These are phyloP conservation scores for Mycosphaerella sp. DNA, from an alignment of 2,329 filamentous ascomycete species.

Conservation along the genomic window DNA sequence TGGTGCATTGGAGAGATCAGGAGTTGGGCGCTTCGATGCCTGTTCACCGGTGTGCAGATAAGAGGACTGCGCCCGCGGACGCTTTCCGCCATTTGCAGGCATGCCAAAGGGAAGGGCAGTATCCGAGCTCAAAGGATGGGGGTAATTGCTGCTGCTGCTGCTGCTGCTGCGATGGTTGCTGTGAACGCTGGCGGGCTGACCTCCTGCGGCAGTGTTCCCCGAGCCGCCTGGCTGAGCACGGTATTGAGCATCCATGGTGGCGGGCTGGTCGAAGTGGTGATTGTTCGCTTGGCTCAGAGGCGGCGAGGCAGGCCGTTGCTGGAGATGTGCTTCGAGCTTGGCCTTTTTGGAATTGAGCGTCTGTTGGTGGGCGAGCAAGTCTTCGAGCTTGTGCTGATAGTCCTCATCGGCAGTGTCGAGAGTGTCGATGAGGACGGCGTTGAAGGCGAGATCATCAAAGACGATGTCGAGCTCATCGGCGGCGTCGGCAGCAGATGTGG, in stretches of 20 bases:
- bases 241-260: conserved; percentile 11
- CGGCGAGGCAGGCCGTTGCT: conserved; percentile 1
- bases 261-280: background rate
- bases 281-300: conserved; percentile 6
- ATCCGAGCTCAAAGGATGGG: background rate
- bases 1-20: conserved; percentile 24
- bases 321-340: conserved; percentile 1
- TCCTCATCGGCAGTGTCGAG: conserved; percentile 31
- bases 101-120: background rate
- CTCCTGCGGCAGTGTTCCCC: conserved; percentile 20
- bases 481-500: background rate
- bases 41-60: conserved; percentile 19
- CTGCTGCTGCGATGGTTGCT: conserved; percentile 5
- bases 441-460: conserved; percentile 33
- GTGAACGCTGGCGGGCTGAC: conserved; percentile 16
- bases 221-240: conserved; percentile 13
- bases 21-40: conserved; percentile 27
- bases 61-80: conserved; percentile 15
- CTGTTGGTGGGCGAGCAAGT: conserved; percentile 20
- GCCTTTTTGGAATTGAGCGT: conserved; percentile 4
- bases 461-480: conserved; percentile 19
- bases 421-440: conserved; percentile 27
- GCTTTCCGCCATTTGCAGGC: conserved; percentile 18
- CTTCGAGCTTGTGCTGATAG: conserved; percentile 22
- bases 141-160: background rate